phyloP scores from a whole-genome alignment of 352 stramenopile species.

The Thalassiosira delicatula region DNA sequence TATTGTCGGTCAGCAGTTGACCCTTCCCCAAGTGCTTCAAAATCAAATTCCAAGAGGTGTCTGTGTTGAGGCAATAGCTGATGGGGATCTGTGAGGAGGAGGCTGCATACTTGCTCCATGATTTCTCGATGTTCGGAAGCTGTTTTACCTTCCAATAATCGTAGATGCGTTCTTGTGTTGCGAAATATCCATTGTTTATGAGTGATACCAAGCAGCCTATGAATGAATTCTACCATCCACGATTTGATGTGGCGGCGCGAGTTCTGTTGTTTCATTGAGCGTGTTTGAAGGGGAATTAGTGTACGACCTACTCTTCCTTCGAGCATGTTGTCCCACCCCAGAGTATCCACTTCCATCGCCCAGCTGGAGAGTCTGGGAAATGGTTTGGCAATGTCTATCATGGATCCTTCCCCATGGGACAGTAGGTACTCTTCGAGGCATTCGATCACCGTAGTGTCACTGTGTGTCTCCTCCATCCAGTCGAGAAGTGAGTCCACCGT shows the following conservation, averaged over 20 bases:
- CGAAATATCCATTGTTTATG: neutral
- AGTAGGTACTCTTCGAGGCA: conserved; percentile 23
- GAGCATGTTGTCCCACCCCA: no score
- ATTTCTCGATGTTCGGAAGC: neutral
- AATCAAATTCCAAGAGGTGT: neutral
- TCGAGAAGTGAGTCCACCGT: neutral
- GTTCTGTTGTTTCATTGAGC: neutral
- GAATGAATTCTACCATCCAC: neutral
- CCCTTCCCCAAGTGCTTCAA: neutral
- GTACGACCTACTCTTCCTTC: neutral
- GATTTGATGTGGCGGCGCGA: no score
- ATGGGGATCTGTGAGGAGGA: neutral
- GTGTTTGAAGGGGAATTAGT: neutral
- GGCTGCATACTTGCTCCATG: neutral
- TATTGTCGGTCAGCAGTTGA: neutral
- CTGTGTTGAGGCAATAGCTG: neutral
- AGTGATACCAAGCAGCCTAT: neutral
- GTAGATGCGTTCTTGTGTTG: neutral
- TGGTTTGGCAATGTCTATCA: neutral
- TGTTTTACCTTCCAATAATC: neutral
- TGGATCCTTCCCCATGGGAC: conserved; percentile 18
- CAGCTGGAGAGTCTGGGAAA: no score
- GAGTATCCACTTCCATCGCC: no score
- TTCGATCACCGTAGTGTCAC: conserved; percentile 1
- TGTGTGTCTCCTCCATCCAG: conserved; percentile 11